These are phyloP conservation scores for Pholiota conissans DNA, from an alignment of 768 basidiomycete genomes.

Conservation along the genomic window DNA sequence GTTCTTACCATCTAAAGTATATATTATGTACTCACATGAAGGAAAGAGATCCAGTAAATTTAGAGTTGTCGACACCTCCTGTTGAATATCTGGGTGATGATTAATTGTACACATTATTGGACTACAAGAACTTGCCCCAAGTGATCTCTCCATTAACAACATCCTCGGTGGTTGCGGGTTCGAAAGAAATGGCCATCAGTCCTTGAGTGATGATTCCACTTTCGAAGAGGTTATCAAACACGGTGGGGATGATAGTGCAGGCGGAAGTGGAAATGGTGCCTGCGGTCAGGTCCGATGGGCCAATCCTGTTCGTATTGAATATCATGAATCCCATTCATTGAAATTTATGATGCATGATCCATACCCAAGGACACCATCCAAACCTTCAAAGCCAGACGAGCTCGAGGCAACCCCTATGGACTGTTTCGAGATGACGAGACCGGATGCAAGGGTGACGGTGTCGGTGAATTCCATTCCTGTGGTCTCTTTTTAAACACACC, in stretches of 20 bases:
- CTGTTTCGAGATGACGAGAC: slow-evolving; percentile 49
- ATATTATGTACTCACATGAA: neutral
- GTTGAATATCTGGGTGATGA: neutral
- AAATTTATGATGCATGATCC: neutral
- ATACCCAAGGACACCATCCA: slow-evolving; percentile 40
- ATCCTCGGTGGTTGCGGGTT: slow-evolving; percentile 37
- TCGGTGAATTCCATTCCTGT: slow-evolving; percentile 32
- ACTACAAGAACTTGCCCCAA: slow-evolving; percentile 34
- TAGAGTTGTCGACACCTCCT: neutral
- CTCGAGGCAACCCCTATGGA: slow-evolving; percentile 60
- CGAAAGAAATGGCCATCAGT: slow-evolving; percentile 50
- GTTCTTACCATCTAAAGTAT: too few species aligned
- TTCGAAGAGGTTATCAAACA: slow-evolving; percentile 52
- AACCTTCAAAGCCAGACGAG: slow-evolving; percentile 40
- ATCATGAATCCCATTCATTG: neutral
- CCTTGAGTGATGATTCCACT: slow-evolving; percentile 37
- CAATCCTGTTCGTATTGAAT: slow-evolving; percentile 5
- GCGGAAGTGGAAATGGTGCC: slow-evolving; percentile 13
- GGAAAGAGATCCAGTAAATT: neutral
- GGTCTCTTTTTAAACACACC: neutral
- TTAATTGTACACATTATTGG: too few species aligned
- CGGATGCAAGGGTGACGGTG: slow-evolving; percentile 45
- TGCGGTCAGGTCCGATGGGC: slow-evolving; percentile 11
- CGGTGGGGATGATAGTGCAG: slow-evolving; percentile 46
- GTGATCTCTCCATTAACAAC: slow-evolving; percentile 49